These are phyloP conservation scores for Ajuga chamaepitys DNA, from an alignment of 257 asterid species.

Conservation along the genomic window DNA sequence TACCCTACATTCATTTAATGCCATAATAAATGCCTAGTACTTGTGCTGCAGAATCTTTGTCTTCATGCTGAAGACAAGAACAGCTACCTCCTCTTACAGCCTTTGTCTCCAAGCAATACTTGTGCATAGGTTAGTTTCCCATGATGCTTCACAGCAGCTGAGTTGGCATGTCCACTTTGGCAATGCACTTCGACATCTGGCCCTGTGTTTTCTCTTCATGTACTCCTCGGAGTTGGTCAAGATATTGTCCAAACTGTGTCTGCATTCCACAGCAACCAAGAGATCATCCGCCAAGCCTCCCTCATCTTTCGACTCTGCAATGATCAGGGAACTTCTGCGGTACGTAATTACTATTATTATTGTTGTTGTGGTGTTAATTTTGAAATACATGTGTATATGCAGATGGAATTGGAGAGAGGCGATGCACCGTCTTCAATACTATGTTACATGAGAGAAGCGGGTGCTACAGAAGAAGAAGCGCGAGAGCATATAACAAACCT, in stretches of 20 bases:
- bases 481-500: slow-evolving; percentile 27
- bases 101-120: too few relatives aligned
- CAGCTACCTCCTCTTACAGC: too few relatives aligned
- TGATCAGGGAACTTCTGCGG: slow-evolving; percentile 55
- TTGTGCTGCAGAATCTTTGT: too few relatives aligned
- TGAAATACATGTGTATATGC: neutral
- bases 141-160: too few relatives aligned
- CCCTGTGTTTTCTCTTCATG: slow-evolving; percentile 36
- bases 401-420: slow-evolving; percentile 62
- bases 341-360: slow-evolving; percentile 33
- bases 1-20: too few relatives aligned
- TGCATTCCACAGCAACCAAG: slow-evolving; percentile 15
- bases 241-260: neutral
- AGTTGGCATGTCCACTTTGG: too few relatives aligned
- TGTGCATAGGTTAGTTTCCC: too few relatives aligned
- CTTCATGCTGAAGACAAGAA: too few relatives aligned
- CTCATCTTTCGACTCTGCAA: slow-evolving; percentile 53
- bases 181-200: too few relatives aligned
- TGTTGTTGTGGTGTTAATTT: neutral
- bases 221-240: slow-evolving; percentile 26
- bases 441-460: slow-evolving; percentile 52
- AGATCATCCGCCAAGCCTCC: slow-evolving; percentile 28
- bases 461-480: slow-evolving; percentile 32
- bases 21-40: too few relatives aligned
- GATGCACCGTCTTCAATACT: slow-evolving; percentile 55